Percentiles rank a stretch among this genome's conserved stretches.
Conservation (phyloP, 257 asterid species). For the Rubia yunnanensis region DNA sequence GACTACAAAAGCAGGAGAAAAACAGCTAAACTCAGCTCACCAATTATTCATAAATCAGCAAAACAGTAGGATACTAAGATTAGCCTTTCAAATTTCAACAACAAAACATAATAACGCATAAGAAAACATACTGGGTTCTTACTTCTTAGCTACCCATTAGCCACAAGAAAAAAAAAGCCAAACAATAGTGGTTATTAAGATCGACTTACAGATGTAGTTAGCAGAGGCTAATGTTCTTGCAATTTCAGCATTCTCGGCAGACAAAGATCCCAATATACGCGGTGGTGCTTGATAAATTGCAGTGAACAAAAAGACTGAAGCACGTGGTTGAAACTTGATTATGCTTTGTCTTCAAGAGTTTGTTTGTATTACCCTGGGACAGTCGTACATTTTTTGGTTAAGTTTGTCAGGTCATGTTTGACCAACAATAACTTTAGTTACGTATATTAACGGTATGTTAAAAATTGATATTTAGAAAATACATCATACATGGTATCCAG, state of each 20-base stretch:
- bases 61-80: not conserved
- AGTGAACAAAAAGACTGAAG: not conserved
- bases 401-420: too few species aligned
- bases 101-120: not conserved
- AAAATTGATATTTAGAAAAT: too few species aligned
- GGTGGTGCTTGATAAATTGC: not conserved
- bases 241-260: not conserved
- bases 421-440: too few species aligned
- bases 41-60: not conserved
- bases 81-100: not conserved
- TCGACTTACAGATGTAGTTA: not conserved
- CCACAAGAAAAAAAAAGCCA: not conserved
- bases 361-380: not conserved
- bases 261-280: not conserved
- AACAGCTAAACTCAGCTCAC: not conserved
- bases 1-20: not conserved
- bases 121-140: not conserved
- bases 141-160: not conserved
- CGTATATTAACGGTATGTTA: too few species aligned
- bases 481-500: too few species aligned
- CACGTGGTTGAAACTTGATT: slow-evolving; percentile 1
- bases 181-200: not conserved
- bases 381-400: too few species aligned
- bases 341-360: not conserved
- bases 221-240: not conserved